A percentile compares a stretch with the other conserved stretches of the same genome.
Evolutionary conservation across 768 basidiomycete genomes (phyloP).

Genomic region (Mycena sanguinolenta): DNA sequence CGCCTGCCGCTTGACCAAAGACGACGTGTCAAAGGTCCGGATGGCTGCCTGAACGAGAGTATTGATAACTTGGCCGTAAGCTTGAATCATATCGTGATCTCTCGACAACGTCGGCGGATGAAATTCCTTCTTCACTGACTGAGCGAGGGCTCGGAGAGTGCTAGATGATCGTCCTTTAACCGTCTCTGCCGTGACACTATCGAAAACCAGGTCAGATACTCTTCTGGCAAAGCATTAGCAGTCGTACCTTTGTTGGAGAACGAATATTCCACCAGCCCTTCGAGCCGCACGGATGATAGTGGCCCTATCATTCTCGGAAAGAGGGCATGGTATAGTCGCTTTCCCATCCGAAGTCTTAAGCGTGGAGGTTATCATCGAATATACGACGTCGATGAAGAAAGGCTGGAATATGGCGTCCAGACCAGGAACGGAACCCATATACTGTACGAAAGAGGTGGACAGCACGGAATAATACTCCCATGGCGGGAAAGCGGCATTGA

Average conservation of each 20-base stretch:
- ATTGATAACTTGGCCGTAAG: slow-evolving; percentile 1
- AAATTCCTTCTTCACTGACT: slow-evolving; percentile 11
- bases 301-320: neutral
- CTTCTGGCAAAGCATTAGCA: neutral
- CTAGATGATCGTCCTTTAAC: slow-evolving; percentile 14
- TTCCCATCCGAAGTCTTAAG: slow-evolving; percentile 7
- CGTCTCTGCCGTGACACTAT: slow-evolving; percentile 20
- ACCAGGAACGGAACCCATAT: neutral
- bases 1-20: neutral
- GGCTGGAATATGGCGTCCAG: slow-evolving; percentile 13
- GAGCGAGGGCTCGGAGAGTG: slow-evolving; percentile 17
- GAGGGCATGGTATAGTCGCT: slow-evolving; percentile 17
- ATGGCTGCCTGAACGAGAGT: slow-evolving; percentile 15
- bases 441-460: neutral
- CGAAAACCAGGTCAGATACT: neutral
- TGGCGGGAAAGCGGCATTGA: slow-evolving; percentile 14
- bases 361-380: slow-evolving; percentile 18
- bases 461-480: slow-evolving; percentile 34
- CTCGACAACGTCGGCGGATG: neutral
- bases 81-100: neutral
- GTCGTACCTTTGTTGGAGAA: slow-evolving; percentile 21
- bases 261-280: slow-evolving; percentile 14
- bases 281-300: slow-evolving; percentile 13
- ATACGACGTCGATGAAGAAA: slow-evolving; percentile 29
- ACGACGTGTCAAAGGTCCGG: slow-evolving; percentile 11